Evolutionary conservation across 2,329 filamentous ascomycete species (phyloP), one percentile per base, ranked within the genome.

Genomic region (Claviceps pusilla): DNA sequence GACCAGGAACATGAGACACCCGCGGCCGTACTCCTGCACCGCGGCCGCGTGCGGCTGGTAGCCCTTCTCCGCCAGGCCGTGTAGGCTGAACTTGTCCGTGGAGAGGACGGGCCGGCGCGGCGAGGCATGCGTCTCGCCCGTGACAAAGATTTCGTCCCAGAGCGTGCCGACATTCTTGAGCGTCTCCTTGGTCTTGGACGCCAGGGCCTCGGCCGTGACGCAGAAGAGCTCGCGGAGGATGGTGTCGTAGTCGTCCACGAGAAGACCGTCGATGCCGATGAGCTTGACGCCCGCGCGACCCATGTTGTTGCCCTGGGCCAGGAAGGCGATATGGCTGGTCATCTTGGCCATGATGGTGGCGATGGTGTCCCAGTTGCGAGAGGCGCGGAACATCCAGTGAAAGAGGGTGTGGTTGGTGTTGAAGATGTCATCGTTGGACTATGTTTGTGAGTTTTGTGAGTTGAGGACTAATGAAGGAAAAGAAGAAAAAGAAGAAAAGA

Each of bases 141-240:
- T 91, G 1, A 78, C 73, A 28, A 90, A 69, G 7, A 93, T 84
- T 59, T 88, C 82, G 58, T 91, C 85, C 71, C 86, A 91, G 1
- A 93, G 71, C 10, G 80, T 73, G 5, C 88, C 88, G 7, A 86
- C 68, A 4, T 81, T 74, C 7, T 78, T 74, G 2, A 91, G 69
- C 3, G 78, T 75, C 46, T 79, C 77, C 56, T 80, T 79, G 58
- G 90, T 73, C 52, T 80, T 78, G 12, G 78, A 74, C 0, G 89
- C 86, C 7, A 95, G 76, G n/a, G 83, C 79, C 6, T 82, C 75
- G 1, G 89, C 88, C 2, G 88, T 85, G 10, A 88, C 75, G 63
- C 87, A 94, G 66, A 94, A 95, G 10, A 90, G 75, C 64, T 94
- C 87, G 29, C 87, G 82, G 65, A 95, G 89, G 1, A 90, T 75